Base-by-base conservation (phyloP, 257 asterid species). In the Solanum clarkiae region DNA sequence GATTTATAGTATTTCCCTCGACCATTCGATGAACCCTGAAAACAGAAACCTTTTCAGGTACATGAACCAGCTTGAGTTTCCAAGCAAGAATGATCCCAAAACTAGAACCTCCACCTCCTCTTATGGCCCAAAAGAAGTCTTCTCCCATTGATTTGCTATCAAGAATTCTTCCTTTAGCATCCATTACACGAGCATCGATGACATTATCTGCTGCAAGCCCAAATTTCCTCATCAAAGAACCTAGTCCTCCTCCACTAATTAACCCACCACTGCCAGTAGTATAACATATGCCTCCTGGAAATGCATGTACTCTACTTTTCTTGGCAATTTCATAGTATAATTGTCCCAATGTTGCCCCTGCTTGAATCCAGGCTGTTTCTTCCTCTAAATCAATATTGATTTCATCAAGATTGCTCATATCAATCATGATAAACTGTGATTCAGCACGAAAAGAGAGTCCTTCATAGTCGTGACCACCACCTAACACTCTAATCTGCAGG, bases 401-500 rank as follows among this genome's bases (percentile, higher is more conserved):
- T 0, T 26, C 60, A 32, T 75, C 40, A 65, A 89, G 90, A 10
- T 86, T 84, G 42, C 66, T 49, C 40, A 87, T 62, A 56, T 83
- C 88, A 77, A 89, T 15, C 86, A 85, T 86, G 82, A 89, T 55
- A 70, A 87, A 89, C 0, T 82, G 86, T 2, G 71, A 77, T 47
- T 72, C 65, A 8, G 89, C 84, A 4, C 84, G 85, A 57, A 85
- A 89, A 20, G 90, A 87, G 57, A 89, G 85, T 10, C 91, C 91
- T 66, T 89, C 90, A 29, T 87, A 89, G 20, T 89, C 91, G 36
- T 89, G 91, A 81, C 91, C 89, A 20, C 91, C 91, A 29, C 90
- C 88, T 47, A 85, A 83, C 20, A 84, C 85, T 53, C 89, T 71
- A 65, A 89, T 72, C 44, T 89, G 84, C 26, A 77, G n/a, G 1